These are phyloP conservation scores for Globisporangium spinosum DNA, from an alignment of 352 stramenopile species.

Conservation along the genomic window DNA sequence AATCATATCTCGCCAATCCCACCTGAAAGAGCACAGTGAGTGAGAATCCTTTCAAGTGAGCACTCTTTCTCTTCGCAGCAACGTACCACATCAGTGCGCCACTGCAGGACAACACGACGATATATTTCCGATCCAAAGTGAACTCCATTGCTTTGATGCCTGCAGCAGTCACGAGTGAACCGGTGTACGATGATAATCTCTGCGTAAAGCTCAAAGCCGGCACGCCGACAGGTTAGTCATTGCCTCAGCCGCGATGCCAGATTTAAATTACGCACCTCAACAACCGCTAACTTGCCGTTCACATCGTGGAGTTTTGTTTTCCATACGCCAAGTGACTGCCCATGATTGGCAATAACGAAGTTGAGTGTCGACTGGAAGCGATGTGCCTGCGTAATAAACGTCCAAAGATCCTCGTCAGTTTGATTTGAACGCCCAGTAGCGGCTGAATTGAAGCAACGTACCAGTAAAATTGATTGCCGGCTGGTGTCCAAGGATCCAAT, in stretches of 20 bases:
- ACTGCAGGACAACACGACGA: constrained; percentile 12
- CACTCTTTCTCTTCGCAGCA: background rate
- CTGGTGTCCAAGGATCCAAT: constrained; percentile 18
- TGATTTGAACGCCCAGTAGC: background rate
- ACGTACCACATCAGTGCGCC: constrained; percentile 32
- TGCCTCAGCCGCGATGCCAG: background rate
- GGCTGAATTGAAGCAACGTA: constrained; percentile 12
- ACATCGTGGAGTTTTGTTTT: background rate
- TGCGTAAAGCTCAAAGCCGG: background rate
- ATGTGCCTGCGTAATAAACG: constrained; percentile 6
- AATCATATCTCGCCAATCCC: constrained; percentile 33
- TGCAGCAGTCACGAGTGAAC: background rate
- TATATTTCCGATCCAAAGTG: background rate
- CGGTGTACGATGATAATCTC: constrained; percentile 6
- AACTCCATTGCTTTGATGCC: constrained; percentile 13
- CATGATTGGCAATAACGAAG: constrained; percentile 18
- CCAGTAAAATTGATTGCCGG: constrained; percentile 20
- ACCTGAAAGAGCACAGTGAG: constrained; percentile 23
- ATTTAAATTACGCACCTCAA: constrained; percentile 8
- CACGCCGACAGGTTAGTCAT: background rate
- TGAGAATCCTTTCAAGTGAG: background rate
- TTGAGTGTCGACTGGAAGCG: constrained; percentile 16
- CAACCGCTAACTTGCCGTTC: background rate
- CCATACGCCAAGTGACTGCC: constrained; percentile 9
- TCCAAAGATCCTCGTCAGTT: background rate